phyloP scores from a whole-genome alignment of 1,139 yeast genomes.

The Wickerhamomyces sp. region DNA sequence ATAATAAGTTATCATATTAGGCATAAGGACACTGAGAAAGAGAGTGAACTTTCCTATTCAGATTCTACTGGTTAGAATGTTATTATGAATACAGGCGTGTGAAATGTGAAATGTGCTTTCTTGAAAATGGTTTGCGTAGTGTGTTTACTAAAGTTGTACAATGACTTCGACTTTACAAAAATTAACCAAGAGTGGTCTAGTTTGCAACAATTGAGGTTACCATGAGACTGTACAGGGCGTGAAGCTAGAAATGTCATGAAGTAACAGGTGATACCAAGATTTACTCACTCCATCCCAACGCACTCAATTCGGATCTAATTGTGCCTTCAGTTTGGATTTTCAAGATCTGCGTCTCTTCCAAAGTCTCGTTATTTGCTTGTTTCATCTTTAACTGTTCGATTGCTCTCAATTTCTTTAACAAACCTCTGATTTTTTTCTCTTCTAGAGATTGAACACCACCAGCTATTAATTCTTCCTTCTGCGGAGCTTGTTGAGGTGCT shows the following conservation, averaged over 20 bases:
- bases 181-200: no score
- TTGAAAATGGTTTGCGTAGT: no score
- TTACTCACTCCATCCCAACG: constrained; percentile 62
- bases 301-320: constrained; percentile 65
- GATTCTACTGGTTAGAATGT: background rate
- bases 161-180: no score
- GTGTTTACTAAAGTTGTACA: no score
- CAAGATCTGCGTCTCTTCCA: constrained; percentile 89
- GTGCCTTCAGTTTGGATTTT: constrained; percentile 84
- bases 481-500: constrained; percentile 14
- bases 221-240: no score
- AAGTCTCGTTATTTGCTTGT: constrained; percentile 75
- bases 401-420: constrained; percentile 89
- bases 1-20: background rate
- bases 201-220: no score
- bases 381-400: constrained; percentile 85
- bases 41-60: background rate
- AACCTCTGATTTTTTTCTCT: constrained; percentile 87
- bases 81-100: no score
- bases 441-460: constrained; percentile 69
- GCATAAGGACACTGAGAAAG: background rate
- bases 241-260: background rate
- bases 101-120: no score
- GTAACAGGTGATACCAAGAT: background rate
- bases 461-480: constrained; percentile 33